Percentiles rank a stretch among this genome's conserved stretches.
These are phyloP conservation scores for Citrullus amarus DNA, from an alignment of 306 rosid genomes.

Conservation along the genomic window DNA sequence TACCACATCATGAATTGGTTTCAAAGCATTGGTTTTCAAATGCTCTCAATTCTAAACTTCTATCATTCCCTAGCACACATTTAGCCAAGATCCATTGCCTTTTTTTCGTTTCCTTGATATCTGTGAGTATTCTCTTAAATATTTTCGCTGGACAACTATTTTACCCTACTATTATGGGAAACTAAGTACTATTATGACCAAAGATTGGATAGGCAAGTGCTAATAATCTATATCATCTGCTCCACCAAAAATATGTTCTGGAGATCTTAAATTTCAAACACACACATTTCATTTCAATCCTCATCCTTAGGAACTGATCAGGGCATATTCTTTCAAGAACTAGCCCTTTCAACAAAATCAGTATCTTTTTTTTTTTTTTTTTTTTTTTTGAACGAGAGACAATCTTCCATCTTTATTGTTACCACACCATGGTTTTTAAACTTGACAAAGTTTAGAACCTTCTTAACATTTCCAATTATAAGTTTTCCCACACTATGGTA, in stretches of 20 bases:
- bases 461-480: not conserved
- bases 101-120: too few relatives aligned
- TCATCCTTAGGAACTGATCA: not conserved
- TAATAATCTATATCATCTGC: not conserved
- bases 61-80: not conserved
- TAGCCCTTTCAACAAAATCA: not conserved
- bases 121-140: too few relatives aligned
- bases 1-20: not conserved
- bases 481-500: not conserved
- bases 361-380: too few relatives aligned
- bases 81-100: not conserved
- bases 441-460: not conserved
- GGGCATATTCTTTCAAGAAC: not conserved
- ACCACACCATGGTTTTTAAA: not conserved
- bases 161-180: not conserved
- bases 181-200: not conserved
- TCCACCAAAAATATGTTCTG: not conserved
- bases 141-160: too few relatives aligned
- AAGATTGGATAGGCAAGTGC: not conserved
- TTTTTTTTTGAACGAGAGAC: too few relatives aligned
- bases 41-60: not conserved
- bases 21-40: not conserved
- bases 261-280: not conserved
- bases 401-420: slow-evolving; percentile 1
- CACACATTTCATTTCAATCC: not conserved